Base-by-base conservation (phyloP, 2,329 filamentous ascomycete species). In the Aspergillus awamori region DNA sequence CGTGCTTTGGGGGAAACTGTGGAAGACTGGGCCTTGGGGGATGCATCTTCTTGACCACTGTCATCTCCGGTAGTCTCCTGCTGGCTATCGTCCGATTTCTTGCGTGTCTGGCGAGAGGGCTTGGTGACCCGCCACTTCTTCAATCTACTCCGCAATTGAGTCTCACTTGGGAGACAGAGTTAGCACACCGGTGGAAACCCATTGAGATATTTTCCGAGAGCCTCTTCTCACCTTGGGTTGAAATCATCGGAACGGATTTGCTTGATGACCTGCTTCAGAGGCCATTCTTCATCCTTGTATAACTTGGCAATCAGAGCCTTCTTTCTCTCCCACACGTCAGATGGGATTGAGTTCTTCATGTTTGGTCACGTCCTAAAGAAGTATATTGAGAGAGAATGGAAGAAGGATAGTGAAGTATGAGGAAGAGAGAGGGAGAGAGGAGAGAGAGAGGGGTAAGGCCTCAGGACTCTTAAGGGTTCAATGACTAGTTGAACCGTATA, bases 121-220 rank as follows among this genome's bases (percentile, higher is more conserved):
- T 79, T 79, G 59, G 76, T 79, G 41, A 79, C 77, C 20, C 77
- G 70, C 77, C 77, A 79, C 70, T 79, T 79, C 74, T 79, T 79
- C 51, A 79, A 62, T 57, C 76, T 72, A 61, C 77, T 79, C 58
- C 77, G 76, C 59, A 79, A 63, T 66, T 79, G 77, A n/a, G 77
- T 79, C 67, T 79, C 77, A 68, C 77, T 79, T 59, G 39, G 39
- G 8, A 30, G 4, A n/a, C 30, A 36, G 28, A n/a, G 56, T 67
- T 60, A 57, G 45, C 22, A 55, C 30, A 53, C 15, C 13, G 7
- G 36, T 43, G 22, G 49, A 8, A 24, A 15, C 24, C 13, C 5
- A 30, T 30, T 11, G 5, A 13, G 26, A 7, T 24, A 30, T 28
- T 13, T 57, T 5, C 24, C 30, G n/a, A 24, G 15, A 30, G 36